Evolutionary conservation across 305 asterid species (phyloP).

Genomic region (Fraxinus latifolia): DNA sequence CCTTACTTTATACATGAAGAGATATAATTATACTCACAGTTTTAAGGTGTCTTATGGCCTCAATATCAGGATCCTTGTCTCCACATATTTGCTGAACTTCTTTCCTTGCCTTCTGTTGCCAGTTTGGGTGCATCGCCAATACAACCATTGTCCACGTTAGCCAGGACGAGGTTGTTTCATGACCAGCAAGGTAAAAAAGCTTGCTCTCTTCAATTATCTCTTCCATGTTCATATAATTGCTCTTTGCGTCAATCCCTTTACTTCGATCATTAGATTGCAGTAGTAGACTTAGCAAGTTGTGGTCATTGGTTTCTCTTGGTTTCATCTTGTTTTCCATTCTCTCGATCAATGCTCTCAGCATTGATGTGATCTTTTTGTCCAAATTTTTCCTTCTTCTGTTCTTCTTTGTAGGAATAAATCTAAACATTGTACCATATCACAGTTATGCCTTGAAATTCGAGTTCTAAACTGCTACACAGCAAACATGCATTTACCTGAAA

Average conservation of each 20-base stretch:
- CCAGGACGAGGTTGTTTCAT: constrained; percentile 45
- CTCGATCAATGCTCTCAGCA: constrained; percentile 39
- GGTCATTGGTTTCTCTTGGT: constrained; percentile 24
- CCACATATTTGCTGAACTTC: constrained; percentile 38
- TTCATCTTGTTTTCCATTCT: constrained; percentile 32
- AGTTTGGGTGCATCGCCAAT: constrained; percentile 49
- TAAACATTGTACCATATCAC: constrained; percentile 10
- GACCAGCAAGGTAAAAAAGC: constrained; percentile 46
- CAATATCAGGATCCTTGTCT: constrained; percentile 36
- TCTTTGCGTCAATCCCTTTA: background rate
- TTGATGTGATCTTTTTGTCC: constrained; percentile 40
- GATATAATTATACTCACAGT: constrained; percentile 31
- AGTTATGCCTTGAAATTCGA: background rate
- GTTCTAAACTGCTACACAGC: background rate
- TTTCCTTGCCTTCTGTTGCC: constrained; percentile 58
- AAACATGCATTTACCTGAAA: constrained; percentile 31
- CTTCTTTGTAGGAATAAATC: constrained; percentile 53
- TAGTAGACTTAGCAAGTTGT: constrained; percentile 39
- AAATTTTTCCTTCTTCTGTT: constrained; percentile 39
- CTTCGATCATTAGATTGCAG: constrained; percentile 35
- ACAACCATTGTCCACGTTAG: constrained; percentile 45
- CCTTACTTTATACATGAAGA: background rate
- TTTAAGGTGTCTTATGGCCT: constrained; percentile 45
- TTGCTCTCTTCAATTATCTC: constrained; percentile 56
- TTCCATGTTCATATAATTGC: constrained; percentile 35